A percentile compares a stretch with the other conserved stretches of the same genome.
These are phyloP conservation scores for Myxozyma geophila DNA, from an alignment of 805 yeast genomes.

Conservation along the genomic window DNA sequence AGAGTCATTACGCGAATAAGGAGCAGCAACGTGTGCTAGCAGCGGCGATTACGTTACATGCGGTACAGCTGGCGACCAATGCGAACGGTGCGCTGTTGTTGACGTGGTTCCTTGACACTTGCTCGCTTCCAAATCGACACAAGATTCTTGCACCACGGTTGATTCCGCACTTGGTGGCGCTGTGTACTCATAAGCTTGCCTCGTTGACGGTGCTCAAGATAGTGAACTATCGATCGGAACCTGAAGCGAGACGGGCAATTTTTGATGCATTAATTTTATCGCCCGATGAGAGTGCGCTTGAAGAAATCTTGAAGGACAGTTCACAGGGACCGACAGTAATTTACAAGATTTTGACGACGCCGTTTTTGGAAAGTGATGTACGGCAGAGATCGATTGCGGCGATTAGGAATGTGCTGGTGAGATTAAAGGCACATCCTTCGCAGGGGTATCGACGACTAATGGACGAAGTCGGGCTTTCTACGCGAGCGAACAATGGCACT, in stretches of 20 bases:
- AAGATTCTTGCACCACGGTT: conserved; percentile 65
- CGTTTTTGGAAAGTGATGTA: conserved; percentile 60
- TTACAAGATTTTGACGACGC: conserved; percentile 76
- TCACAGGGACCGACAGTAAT: conserved; percentile 76
- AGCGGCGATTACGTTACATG: conserved; percentile 74
- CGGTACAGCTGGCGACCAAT: conserved; percentile 78
- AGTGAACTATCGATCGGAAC: conserved; percentile 68
- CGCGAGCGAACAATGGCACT: conserved; percentile 18
- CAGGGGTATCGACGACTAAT: conserved; percentile 83
- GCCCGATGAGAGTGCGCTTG: conserved; percentile 46
- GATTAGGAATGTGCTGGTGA: conserved; percentile 65
- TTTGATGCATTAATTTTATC: conserved; percentile 69
- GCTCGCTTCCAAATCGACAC: conserved; percentile 67
- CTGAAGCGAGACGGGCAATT: conserved; percentile 62
- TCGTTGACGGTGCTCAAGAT: conserved; percentile 80
- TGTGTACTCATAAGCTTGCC: conserved; percentile 83
- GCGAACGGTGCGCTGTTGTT: conserved; percentile 86
- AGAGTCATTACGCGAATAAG: conserved; percentile 66
- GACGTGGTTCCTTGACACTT: conserved; percentile 94
- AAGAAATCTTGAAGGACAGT: conserved; percentile 65
- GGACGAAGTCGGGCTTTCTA: conserved; percentile 83
- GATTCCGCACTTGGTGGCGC: conserved; percentile 61
- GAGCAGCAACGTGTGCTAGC: conserved; percentile 77
- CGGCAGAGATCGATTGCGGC: conserved; percentile 64
- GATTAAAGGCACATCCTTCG: conserved; percentile 55